Base-by-base conservation (phyloP, 2,329 filamentous ascomycete species). In the Fusarium albidum region DNA sequence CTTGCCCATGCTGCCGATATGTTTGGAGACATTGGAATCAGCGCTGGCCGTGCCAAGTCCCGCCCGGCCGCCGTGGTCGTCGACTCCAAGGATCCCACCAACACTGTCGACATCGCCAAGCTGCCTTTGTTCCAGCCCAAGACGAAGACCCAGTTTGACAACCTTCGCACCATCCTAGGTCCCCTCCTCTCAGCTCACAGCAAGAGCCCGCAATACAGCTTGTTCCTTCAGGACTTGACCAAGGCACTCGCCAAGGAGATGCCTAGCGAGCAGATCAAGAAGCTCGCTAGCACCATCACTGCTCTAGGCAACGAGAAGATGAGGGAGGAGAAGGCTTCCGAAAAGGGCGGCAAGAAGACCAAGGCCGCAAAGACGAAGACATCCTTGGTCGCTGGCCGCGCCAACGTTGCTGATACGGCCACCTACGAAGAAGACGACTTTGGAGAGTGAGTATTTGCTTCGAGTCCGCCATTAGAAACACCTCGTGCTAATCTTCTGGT, bases 341-440 rank as follows among this genome's bases (percentile, higher is more conserved):
- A 96, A 63, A 97, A 96, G 82, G 88, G 91, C 48, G 91, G 89
- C 69, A 99, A 98, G 90, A 99, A 98, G 86, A 87, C 82, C 66
- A 98, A 98, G 84, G 93, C 93, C 5, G 90, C 91, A 57, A 98
- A 98, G 86, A 96, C 90, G 32, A 99, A 99, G 86, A 86, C 90
- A 14, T 88, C 86, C 7, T 80, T 98, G 42, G 89, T 90, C 49
- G 86, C 90, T 53, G 78, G 75, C 69, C 78, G 88, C 70, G 75
- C 81, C 66, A 81, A 81, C 59, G 76, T 77, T 42, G 82, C 86
- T 13, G 94, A 98, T 73, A 86, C 85, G n/a, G 84, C 82, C 50
- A 79, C 85, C 40, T 96, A 98, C 69, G 90, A 91, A 26, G 89
- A 92, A 48, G 90, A 91, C 33, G 80, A 73, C 55, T 91, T 91